phyloP scores from a whole-genome alignment of 257 asterid species.

The Coffea eugenioides region DNA sequence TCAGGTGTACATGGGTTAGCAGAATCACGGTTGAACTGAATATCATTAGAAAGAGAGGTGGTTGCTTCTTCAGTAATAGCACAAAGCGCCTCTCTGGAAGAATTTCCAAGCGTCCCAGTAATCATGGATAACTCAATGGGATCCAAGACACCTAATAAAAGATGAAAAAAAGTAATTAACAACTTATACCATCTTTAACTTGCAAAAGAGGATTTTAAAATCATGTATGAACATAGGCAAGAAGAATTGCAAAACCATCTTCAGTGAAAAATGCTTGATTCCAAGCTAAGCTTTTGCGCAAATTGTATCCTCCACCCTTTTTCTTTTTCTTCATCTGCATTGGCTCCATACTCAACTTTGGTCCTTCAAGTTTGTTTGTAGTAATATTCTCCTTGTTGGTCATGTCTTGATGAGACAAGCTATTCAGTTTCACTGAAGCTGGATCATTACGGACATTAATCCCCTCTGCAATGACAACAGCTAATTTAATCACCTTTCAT shows the following conservation, averaged over 20 bases:
- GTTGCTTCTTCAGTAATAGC: constrained; percentile 39
- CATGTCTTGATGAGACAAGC: constrained; percentile 38
- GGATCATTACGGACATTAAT: constrained; percentile 27
- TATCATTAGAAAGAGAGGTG: constrained; percentile 25
- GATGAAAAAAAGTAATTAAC: neutral
- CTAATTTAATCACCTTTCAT: neutral
- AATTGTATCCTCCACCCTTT: constrained; percentile 63
- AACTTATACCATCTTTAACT: neutral
- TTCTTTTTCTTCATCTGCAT: constrained; percentile 83
- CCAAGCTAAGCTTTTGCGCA: constrained; percentile 96
- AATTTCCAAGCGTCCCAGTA: constrained; percentile 44
- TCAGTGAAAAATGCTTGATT: constrained; percentile 89
- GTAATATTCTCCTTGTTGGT: constrained; percentile 64
- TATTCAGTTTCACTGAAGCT: constrained; percentile 29
- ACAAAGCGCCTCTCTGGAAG: constrained; percentile 44
- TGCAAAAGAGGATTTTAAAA: neutral
- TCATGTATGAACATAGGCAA: neutral
- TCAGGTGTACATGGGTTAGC: constrained; percentile 23
- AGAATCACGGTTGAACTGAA: constrained; percentile 18
- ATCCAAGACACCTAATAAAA: constrained; percentile 71
- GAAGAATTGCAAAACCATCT: constrained; percentile 50
- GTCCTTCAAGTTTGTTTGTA: constrained; percentile 49
- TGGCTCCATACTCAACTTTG: constrained; percentile 68
- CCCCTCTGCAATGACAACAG: constrained; percentile 34
- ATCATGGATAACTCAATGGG: constrained; percentile 76